Conservation (phyloP, 768 basidiomycete genomes). For the Tremella mesenterica region DNA sequence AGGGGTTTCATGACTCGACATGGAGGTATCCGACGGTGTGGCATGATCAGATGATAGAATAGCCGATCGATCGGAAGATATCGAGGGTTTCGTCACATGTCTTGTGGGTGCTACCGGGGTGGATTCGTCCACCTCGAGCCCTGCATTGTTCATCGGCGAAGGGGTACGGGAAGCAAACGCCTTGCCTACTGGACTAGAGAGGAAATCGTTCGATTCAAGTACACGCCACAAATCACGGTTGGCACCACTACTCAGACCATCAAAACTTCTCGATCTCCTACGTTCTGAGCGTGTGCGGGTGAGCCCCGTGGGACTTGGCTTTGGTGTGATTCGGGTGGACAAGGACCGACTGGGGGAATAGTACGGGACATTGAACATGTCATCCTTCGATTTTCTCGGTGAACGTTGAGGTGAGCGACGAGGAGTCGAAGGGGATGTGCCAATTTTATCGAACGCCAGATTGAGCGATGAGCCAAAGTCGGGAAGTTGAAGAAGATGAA, state of each 20-base stretch:
- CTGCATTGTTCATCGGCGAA: slow-evolving; percentile 9
- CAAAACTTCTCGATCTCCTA: slow-evolving; percentile 29
- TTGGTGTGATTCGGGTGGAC: neutral
- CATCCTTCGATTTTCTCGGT: neutral
- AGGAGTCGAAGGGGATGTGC: slow-evolving; percentile 25
- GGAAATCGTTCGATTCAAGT: slow-evolving; percentile 8
- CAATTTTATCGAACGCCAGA: slow-evolving; percentile 28
- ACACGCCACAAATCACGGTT: slow-evolving; percentile 26
- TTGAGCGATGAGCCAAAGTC: slow-evolving; percentile 26
- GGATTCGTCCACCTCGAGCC: neutral
- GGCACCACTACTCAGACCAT: slow-evolving; percentile 14
- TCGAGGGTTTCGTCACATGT: slow-evolving; percentile 2
- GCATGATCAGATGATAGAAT: slow-evolving; percentile 24
- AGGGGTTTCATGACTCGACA: slow-evolving; percentile 26
- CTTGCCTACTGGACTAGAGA: slow-evolving; percentile 10
- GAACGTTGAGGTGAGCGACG: slow-evolving; percentile 15
- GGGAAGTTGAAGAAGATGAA: slow-evolving; percentile 40
- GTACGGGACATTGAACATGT: neutral
- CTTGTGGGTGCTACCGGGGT: slow-evolving; percentile 1
- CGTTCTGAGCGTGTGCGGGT: slow-evolving; percentile 11
- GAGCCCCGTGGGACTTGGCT: neutral
- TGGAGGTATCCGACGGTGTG: slow-evolving; percentile 29
- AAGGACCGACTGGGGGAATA: neutral
- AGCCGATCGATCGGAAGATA: slow-evolving; percentile 7
- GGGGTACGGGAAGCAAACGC: slow-evolving; percentile 10